These are phyloP conservation scores for Aspergillus panamensis DNA, from an alignment of 495 filamentous ascomycete genomes.

Conservation along the genomic window DNA sequence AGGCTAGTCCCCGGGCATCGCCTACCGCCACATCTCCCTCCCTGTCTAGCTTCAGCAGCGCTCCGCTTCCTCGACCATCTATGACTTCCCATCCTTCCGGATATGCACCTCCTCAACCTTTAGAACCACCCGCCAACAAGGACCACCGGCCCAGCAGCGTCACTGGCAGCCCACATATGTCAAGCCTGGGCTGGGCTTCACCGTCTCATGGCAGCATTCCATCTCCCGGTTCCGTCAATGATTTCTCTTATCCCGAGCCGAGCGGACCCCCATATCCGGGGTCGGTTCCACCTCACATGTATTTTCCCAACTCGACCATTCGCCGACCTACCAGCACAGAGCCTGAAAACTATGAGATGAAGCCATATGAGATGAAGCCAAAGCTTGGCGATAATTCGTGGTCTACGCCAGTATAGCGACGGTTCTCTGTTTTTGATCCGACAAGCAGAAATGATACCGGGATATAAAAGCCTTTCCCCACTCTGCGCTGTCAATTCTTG, in stretches of 20 bases:
- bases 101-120: constrained; percentile 77
- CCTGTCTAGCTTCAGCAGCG: constrained; percentile 54
- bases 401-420: constrained; percentile 40
- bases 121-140: constrained; percentile 82
- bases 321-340: constrained; percentile 68
- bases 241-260: constrained; percentile 69
- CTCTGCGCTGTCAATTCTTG: neutral
- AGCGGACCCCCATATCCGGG: constrained; percentile 51
- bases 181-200: constrained; percentile 69
- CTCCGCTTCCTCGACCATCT: constrained; percentile 56
- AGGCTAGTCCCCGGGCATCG: constrained; percentile 67
- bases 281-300: constrained; percentile 63
- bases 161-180: constrained; percentile 69
- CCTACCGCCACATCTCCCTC: constrained; percentile 60
- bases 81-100: constrained; percentile 77
- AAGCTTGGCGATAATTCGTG: constrained; percentile 40
- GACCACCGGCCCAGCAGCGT: constrained; percentile 67
- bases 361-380: constrained; percentile 63
- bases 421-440: constrained; percentile 3
- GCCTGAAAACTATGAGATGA: constrained; percentile 64
- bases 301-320: constrained; percentile 58
- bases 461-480: neutral
- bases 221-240: constrained; percentile 62
- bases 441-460: neutral
- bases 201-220: constrained; percentile 61